Base-by-base conservation (phyloP, 2,329 filamentous ascomycete genomes). In the Xylariaceae sp. region DNA sequence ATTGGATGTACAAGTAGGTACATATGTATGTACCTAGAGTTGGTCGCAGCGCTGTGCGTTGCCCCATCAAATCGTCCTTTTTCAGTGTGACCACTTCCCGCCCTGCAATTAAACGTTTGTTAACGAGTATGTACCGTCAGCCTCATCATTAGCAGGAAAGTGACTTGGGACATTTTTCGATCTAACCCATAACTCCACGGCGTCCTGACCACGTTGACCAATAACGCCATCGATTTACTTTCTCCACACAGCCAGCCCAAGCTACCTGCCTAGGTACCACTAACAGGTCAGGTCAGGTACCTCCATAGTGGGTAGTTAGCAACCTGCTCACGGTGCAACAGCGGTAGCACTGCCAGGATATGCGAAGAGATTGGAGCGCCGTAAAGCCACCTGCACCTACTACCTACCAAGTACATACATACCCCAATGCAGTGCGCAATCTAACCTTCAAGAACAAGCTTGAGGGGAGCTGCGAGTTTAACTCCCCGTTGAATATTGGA, bases 41-140 rank as follows among this genome's bases (percentile, higher is more conserved):
- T 10, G 26, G 26, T 29, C 26, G 26, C 26, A 10, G 26, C 26
- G 26, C 26, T 10, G 26, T 5, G 26, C 26, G 26, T 29, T 29
- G 26, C 6, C 26, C n/a, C 32, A 37, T 37, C 9, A 37, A 16
- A 37, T 37, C 3, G 32, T 12, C 32, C 32, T 40, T 40, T 16
- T 45, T 57, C 59, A 58, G 55, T 54, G 52, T 57, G 59, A 53
- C 56, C 48, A 59, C 56, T 59, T 61, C 58, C 65, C 60, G 62
- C 54, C 62, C 64, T 66, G 64, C 47, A 67, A 67, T 67, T 65
- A 66, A 64, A 58, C 47, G 45, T 45, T 18, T 20, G 20, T 26
- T 4, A 26, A 26, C 9, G 23, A 26, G 23, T 9, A 54, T 48
- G 55, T 58, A 54, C 32, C 32, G 41, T 54, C 19, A 53, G 32